Conservation (phyloP, 2,329 filamentous ascomycete species). For the Graphilbum sp. region DNA sequence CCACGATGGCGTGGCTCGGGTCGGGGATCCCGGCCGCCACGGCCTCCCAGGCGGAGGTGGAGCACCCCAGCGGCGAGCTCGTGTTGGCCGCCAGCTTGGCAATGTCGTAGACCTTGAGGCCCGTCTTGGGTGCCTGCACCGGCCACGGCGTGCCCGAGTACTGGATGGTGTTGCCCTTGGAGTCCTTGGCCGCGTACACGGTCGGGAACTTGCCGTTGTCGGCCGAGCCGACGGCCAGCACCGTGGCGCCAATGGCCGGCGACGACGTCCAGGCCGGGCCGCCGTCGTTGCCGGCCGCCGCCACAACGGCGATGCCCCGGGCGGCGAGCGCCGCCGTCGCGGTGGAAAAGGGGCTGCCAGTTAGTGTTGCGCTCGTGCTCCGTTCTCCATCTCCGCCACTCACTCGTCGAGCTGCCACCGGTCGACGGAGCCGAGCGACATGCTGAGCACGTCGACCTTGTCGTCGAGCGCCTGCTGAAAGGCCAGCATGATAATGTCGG, state of each 20-base stretch:
- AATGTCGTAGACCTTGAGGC: neutral
- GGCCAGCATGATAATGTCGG: slow-evolving; percentile 42
- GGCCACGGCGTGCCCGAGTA: slow-evolving; percentile 1
- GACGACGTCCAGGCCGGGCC: slow-evolving; percentile 30
- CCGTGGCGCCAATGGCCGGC: slow-evolving; percentile 29
- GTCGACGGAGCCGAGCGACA: slow-evolving; percentile 27
- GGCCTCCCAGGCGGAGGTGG: neutral
- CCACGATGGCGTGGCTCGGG: neutral
- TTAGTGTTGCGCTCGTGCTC: too few relatives aligned
- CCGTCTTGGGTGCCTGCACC: neutral
- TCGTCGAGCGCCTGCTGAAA: slow-evolving; percentile 44
- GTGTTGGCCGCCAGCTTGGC: neutral
- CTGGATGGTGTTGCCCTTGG: neutral
- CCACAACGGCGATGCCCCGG: slow-evolving; percentile 18
- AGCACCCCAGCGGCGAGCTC: neutral
- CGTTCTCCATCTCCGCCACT: neutral
- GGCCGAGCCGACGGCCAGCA: slow-evolving; percentile 32
- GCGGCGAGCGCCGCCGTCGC: neutral
- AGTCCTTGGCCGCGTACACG: neutral
- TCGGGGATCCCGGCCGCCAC: neutral
- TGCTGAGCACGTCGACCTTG: slow-evolving; percentile 40
- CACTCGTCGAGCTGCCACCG: neutral
- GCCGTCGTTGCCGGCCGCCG: slow-evolving; percentile 35
- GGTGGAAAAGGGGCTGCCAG: neutral
- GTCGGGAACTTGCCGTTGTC: slow-evolving; percentile 22